Base-by-base conservation (phyloP, 2,329 filamentous ascomycete genomes). In the Penicillium sp. region DNA sequence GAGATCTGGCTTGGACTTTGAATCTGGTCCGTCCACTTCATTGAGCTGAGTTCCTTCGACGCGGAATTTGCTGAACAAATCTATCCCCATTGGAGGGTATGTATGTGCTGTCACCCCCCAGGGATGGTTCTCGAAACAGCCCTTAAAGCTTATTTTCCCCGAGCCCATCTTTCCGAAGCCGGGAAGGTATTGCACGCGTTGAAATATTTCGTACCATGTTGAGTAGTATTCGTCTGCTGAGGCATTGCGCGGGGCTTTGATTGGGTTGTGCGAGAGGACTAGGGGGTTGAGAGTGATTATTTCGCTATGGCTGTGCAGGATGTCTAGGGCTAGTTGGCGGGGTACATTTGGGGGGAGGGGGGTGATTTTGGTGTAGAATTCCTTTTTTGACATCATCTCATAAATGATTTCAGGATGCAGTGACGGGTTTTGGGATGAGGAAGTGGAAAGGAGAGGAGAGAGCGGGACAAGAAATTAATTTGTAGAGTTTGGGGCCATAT, bases 211-310 rank as follows among this genome's bases (percentile, higher is more conserved):
- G 76, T 93, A 96, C 92, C 92, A 96, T 19, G 79, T 79, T 63
- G 86, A 89, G 60, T 84, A 79, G 58, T 81, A 84, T 77, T 96
- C 91, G 64, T 95, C 90, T 16, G 85, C 77, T 0, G 84, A 79
- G 13, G 89, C 87, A 68, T 87, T 83, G 24, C 81, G 68, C 0
- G 91, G 90, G 2, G 90, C 82, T 47, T 84, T 81, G 73, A 90
- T 90, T 31, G 80, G 81, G 63, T 87, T 83, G 56, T 90, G 84
- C 59, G 89, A 86, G 60, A 89, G 85, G 54, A 96, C 88, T 48
- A 96, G 81, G 1, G 91, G 91, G 73, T 96, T 96, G 56, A 96
- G 80, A 70, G 93, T 88, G 68, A 96, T 96, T 88, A 96, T 96
- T 65, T 87, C 87, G 49, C 82, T 73, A 75, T 96, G 91, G 73